Evolutionary conservation across 805 yeast species (phyloP).

Genomic region (Hyphopichia homilentoma): DNA sequence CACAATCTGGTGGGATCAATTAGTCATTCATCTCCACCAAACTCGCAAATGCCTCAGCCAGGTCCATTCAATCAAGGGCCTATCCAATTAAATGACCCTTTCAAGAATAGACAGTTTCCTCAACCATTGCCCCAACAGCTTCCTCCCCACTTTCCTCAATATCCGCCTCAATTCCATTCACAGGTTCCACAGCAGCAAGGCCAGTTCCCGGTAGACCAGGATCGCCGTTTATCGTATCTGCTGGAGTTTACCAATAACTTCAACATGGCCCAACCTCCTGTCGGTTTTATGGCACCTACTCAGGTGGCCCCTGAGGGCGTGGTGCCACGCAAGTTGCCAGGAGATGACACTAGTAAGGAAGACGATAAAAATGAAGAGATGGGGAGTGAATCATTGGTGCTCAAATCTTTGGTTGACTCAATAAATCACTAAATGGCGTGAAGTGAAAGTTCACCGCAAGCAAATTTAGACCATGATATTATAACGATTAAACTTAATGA

Average conservation of each 20-base stretch:
- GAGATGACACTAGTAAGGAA: neutral
- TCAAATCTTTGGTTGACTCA: constrained; percentile 40
- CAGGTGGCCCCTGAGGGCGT: too few species aligned
- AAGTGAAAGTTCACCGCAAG: too few species aligned
- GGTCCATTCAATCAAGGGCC: too few species aligned
- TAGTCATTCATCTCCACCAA: neutral
- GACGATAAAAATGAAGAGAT: constrained; percentile 3
- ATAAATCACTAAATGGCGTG: constrained; percentile 34
- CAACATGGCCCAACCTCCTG: too few species aligned
- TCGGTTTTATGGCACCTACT: too few species aligned
- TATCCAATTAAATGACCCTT: too few species aligned
- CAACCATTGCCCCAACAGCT: constrained; percentile 1
- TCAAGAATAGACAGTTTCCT: too few species aligned
- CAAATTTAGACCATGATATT: too few species aligned
- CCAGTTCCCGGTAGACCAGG: neutral
- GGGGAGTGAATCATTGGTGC: constrained; percentile 23
- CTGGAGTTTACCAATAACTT: too few species aligned
- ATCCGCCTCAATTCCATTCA: neutral
- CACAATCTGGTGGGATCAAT: constrained; percentile 1
- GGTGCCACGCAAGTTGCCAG: constrained; percentile 8
- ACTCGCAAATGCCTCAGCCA: too few species aligned
- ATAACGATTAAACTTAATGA: too few species aligned
- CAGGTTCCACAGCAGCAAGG: neutral
- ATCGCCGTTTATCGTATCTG: too few species aligned
- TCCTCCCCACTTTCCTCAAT: neutral